Base-by-base conservation (phyloP, 768 basidiomycete species). In the Pleurotus ostreatus region DNA sequence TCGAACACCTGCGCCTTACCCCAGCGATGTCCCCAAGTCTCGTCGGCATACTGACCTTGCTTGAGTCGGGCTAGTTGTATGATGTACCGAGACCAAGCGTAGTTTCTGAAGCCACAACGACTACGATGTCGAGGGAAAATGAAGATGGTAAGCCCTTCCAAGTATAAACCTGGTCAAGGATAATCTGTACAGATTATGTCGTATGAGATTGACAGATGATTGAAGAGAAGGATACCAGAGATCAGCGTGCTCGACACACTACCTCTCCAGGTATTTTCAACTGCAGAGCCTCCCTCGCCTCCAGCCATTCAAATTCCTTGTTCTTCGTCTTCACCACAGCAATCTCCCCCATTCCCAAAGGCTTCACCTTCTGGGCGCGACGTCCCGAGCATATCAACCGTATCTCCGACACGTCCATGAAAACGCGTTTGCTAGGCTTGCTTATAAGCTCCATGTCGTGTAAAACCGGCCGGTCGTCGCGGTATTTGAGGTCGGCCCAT, bases 401-500 rank as follows among this genome's bases (percentile, higher is more conserved):
- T 47, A 99, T 80, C 64, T 97, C 95, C 2, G 78, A 71, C 37
- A 78, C 57, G 46, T 83, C 79, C 82, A 97, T 88, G 63, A 85
- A 82, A 34, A 97, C 79, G 51, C 88, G 78, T 65, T 88, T 84
- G 70, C 86, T 90, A 2, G 95, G 94, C 69, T 80, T 86, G 71
- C 88, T 90, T 62, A 98, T 78, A 68, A 96, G 81, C 48, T 82
- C 73, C 86, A 98, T 94, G 61, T 78, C 65, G 52, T 73, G 76
- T 59, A 99, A 76, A 18, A 98, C 92, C 4, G 94, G 92, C 26
- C 82, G 77, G 68, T 97, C 92, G 62, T 92, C 85, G 49, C 96
- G 83, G 74, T 96, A 95, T 73, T 99, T 99, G 61, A 98, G 84
- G 49, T 87, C 84, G 1, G 92, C 92, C 94, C 96, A 97, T 71